A percentile compares a stretch with the other conserved stretches of the same genome.
Conservation (phyloP, 2,329 filamentous ascomycete species). For the Epichloe sylvatica region DNA sequence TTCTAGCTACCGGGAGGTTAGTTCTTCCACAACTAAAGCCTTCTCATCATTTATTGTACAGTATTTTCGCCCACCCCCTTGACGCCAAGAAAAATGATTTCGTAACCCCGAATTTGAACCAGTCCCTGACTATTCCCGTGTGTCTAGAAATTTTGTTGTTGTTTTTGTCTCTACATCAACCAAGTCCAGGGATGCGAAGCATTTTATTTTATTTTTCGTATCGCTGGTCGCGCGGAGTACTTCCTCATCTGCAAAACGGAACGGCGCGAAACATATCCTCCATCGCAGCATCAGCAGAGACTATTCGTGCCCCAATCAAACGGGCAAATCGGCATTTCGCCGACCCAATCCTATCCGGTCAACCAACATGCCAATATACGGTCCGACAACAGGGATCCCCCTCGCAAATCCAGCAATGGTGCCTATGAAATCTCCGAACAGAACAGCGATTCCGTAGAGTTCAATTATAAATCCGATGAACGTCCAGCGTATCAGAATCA, state of each 20-base stretch:
- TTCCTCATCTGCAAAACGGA: not conserved
- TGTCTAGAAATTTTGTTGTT: not conserved
- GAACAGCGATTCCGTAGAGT: constrained; percentile 77
- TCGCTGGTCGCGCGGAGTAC: not conserved
- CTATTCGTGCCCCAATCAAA: constrained; percentile 30
- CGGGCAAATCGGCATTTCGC: constrained; percentile 64
- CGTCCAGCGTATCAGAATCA: constrained; percentile 85
- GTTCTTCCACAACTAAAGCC: not conserved
- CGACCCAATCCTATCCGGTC: constrained; percentile 56
- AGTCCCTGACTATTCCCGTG: not conserved
- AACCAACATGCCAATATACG: constrained; percentile 63
- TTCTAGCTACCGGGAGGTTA: not conserved
- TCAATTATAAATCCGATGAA: constrained; percentile 83
- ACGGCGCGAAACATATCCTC: not conserved
- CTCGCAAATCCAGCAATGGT: constrained; percentile 82
- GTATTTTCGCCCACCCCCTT: not conserved
- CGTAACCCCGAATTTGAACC: not conserved
- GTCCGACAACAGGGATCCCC: constrained; percentile 67
- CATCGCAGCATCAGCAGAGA: not conserved
- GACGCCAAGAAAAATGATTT: not conserved
- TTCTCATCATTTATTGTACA: not conserved
- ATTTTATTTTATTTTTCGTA: not conserved
- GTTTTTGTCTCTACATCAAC: not conserved
- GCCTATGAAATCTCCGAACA: constrained; percentile 93
- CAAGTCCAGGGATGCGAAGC: not conserved